Evolutionary conservation across 78 protist genomes (phyloP), one percentile per base, ranked within the genome.

Genomic region (Dictyostelium citrinum): DNA sequence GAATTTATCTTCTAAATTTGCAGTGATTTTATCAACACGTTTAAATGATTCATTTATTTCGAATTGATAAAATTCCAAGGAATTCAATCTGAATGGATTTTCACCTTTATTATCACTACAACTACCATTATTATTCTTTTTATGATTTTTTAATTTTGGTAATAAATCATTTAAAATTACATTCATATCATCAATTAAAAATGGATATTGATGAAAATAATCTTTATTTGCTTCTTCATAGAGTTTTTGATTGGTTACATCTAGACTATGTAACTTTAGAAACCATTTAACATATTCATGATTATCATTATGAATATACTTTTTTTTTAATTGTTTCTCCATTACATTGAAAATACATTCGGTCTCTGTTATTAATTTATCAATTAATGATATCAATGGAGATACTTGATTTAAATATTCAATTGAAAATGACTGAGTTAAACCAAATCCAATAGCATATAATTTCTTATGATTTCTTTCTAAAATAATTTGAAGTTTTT

Each of bases 381-480:
- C 14, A 8, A 83, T 14, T 1, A 35, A 12, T 17, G 90, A 82
- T 9, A 60, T 6, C 3, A 83, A 12, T 20, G 75, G 55, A 0
- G 27, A 0, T 0, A 83, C 0, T 22, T 60, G n/a, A 2, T 37
- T 46, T 1, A 70, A 5, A 9, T 37, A 2, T 33, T 12, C 29
- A 14, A 39, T 9, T 17, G 77, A 33, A 5, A 70, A 14, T 2
- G 74, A 68, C 9, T 68, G 37, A 3, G 33, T 29, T 22, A 83
- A 14, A 5, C 72, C 51, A 71, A 71, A 39, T 0, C 70, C 83
- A 3, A 85, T 41, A n/a, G 78, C 75, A 35, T 39, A n/a, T 29
- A 85, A 31, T 41, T 85, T 68, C 22, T 74, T 76, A 58, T 85
- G 91, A 60, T 85, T 85, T 55, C 77, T 46, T 20, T 74, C 91